Evolutionary conservation across 805 yeast species (phyloP), one percentile per base, ranked within the genome.

Genomic region (Nakazawaea siamensis): DNA sequence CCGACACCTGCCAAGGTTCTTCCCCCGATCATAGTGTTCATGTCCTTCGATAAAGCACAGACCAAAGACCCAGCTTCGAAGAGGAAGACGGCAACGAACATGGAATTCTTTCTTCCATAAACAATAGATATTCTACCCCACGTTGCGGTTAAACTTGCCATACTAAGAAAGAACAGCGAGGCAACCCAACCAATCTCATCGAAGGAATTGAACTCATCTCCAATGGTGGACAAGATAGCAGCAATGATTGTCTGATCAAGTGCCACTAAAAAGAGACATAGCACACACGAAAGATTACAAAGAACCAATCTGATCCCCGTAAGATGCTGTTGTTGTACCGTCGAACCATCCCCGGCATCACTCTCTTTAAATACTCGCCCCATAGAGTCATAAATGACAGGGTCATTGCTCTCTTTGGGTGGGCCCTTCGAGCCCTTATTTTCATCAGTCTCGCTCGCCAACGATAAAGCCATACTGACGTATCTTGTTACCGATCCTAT

Each of bases 1-100:
- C 88, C 90, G 23, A 75, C 49, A 34, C 92, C 92, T 35, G 76
- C 74, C 15, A 81, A 57, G 6, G 73, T 78, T 46, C 94, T 65
- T 1, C 86, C 88, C 3, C 76, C 85, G 40, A 81, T 76, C 31
- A 82, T 53, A 65, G 71, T 68, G 35, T 66, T 58, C 75, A 81
- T 76, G 23, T 64, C 60, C 14, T 46, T 51, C 1, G 85, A 55
- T 4, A 71, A 43, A 1, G 82, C 88, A 37, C 70, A 58, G 5
- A 79, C 54, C 35, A 78, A 57, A 1, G 84, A 76, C 1, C 88
- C 88, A 4, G 68, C 52, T 47, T 74, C 76, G 48, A 80, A 79
- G 2, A 80, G 44, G 1, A 66, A 44, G 3, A 79, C 55, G 1
- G 79, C 70, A 2, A 52, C 50, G 7, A 73, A 43, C 45, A 76